Evolutionary conservation across 176 grass and related monocot species (phyloP).

Genomic region (Eremochloa ophiuroides): DNA sequence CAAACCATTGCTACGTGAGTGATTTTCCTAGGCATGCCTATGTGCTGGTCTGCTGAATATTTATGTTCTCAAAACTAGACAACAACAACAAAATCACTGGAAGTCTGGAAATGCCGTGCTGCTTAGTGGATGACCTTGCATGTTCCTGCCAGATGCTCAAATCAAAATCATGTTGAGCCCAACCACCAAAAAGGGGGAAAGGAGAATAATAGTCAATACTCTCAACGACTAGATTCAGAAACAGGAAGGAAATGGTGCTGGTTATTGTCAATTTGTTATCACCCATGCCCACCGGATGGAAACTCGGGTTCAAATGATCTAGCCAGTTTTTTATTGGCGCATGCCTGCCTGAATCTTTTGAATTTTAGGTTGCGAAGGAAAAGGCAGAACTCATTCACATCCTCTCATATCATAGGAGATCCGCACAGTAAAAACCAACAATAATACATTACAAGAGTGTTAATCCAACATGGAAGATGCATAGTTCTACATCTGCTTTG

Average conservation of each 20-base stretch:
- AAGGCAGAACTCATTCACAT: slow-evolving; percentile 34
- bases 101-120: neutral
- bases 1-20: neutral
- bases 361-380: neutral
- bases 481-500: neutral
- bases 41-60: neutral
- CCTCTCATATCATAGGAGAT: slow-evolving; percentile 37
- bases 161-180: neutral
- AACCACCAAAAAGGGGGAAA: neutral
- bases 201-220: neutral
- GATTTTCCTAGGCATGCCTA: neutral
- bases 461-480: slow-evolving; percentile 49
- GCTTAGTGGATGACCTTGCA: neutral
- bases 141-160: neutral
- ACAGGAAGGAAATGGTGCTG: neutral
- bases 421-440: slow-evolving; percentile 32
- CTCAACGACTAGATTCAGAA: neutral
- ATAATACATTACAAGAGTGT: slow-evolving; percentile 57
- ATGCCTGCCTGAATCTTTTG: slow-evolving; percentile 3
- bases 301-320: neutral
- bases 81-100: neutral
- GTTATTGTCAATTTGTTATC: neutral
- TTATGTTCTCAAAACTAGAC: neutral
- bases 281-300: neutral
- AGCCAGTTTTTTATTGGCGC: slow-evolving; percentile 28